A percentile compares a stretch with the other conserved stretches of the same genome.
Evolutionary conservation across 768 basidiomycete genomes (phyloP).

Genomic region (Udeniomyces megalosporus): DNA sequence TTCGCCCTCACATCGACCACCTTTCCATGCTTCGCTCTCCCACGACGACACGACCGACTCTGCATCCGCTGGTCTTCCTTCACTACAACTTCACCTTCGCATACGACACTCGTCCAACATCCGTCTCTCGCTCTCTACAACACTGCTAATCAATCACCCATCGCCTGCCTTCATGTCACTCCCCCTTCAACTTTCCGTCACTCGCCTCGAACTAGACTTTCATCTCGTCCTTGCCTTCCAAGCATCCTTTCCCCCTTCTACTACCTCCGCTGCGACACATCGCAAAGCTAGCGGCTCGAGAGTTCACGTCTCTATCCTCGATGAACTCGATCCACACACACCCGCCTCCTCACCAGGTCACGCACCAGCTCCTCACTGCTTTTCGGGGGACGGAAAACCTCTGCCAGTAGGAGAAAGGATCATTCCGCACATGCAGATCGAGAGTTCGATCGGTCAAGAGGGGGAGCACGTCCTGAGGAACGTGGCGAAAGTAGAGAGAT

Average conservation of each 20-base stretch:
- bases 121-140: constrained; percentile 74
- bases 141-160: constrained; percentile 90
- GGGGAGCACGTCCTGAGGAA: constrained; percentile 15
- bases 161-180: constrained; percentile 92
- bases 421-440: constrained; percentile 11
- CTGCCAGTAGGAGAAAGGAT: constrained; percentile 9
- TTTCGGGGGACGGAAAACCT: not conserved
- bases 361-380: not conserved
- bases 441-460: constrained; percentile 14
- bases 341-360: constrained; percentile 34
- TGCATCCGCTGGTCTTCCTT: constrained; percentile 24
- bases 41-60: not conserved
- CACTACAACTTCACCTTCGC: constrained; percentile 76
- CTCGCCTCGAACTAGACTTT: constrained; percentile 67
- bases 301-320: constrained; percentile 74
- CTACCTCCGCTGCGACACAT: not conserved
- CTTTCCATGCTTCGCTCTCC: not conserved
- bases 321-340: constrained; percentile 71
- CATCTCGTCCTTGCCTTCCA: constrained; percentile 86
- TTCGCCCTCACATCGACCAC: not conserved
- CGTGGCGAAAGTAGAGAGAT: constrained; percentile 17
- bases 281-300: constrained; percentile 43
- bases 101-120: constrained; percentile 68
- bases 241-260: constrained; percentile 23
- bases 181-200: constrained; percentile 84